Evolutionary conservation across 352 stramenopile species (phyloP), one percentile per base, ranked within the genome.

Genomic region (Globisporangium paroecandrum): DNA sequence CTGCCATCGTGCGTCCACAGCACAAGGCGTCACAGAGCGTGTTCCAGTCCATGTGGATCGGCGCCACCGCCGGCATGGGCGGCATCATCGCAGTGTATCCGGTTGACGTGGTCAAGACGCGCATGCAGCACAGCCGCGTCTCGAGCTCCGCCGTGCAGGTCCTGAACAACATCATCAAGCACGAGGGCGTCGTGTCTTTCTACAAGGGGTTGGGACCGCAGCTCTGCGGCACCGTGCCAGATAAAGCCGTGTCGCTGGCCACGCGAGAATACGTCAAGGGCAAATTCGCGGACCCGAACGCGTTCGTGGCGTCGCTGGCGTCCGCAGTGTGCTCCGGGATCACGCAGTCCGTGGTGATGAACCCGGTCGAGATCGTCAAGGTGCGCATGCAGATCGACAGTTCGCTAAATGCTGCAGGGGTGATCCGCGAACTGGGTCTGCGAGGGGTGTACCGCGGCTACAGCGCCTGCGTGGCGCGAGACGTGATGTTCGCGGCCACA

Each of bases 311-410:
- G n/a, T 93, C 85, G 51, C 65, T 93, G 34, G 77, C 75, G 32
- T 91, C 85, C n/a, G 85, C 85, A 41, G 82, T 83, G 4, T 73
- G 76, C 15, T 90, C 85, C 32, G 85, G 85, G 25, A 68, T 91
- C 58, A 83, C 78, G 69, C 85, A 93, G 71, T 91, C 83, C 8
- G 66, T 93, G 47, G 85, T 93, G 6, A 93, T 93, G 85, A 93
- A 93, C 66, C 85, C 85, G 0, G 85, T 93, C 15, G 85, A 93
- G 73, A 86, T 93, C 47, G 82, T 93, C 60, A 93, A 93, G 64
- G 85, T 93, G 32, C 85, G 85, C 60, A 90, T 93, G 83, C 85
- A 93, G 68, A 77, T 93, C 68, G 85, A 93, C 73, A 91, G 82
- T 57, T 84, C 79, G 51, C 75, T 91, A 36, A 86, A 76, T 43